A percentile compares a stretch with the other conserved stretches of the same genome.
Evolutionary conservation across 306 rosid genomes (phyloP).

Genomic region (Cicer pinnatifidum): DNA sequence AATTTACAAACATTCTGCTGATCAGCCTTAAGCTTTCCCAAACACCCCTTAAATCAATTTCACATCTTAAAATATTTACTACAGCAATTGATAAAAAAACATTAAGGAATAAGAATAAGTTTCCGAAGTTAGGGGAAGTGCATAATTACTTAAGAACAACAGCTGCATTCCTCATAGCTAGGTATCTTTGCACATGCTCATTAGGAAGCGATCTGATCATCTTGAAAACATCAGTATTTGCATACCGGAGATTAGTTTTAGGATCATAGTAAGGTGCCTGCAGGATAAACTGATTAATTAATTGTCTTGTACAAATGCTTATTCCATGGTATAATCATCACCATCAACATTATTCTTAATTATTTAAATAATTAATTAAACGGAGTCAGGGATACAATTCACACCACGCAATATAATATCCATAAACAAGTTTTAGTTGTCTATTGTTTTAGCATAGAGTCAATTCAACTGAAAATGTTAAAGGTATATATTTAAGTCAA

Average conservation of each 20-base stretch:
- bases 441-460: slow-evolving; percentile 1
- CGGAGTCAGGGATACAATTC: slow-evolving; percentile 4
- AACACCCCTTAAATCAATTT: slow-evolving; percentile 1
- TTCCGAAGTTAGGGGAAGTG: not conserved
- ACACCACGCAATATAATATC: not conserved
- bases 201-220: slow-evolving; percentile 77
- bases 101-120: not conserved
- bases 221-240: slow-evolving; percentile 85
- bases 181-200: slow-evolving; percentile 84
- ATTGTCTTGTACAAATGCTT: slow-evolving; percentile 4
- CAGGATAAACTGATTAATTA: slow-evolving; percentile 40
- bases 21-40: not conserved
- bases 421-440: slow-evolving; percentile 3
- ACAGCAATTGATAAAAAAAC: not conserved
- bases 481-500: not conserved
- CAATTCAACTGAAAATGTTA: not conserved
- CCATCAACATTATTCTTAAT: not conserved
- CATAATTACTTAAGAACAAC: slow-evolving; percentile 70
- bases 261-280: slow-evolving; percentile 97
- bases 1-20: slow-evolving; percentile 1
- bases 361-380: slow-evolving; percentile 14
- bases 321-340: slow-evolving; percentile 2
- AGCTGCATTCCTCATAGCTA: slow-evolving; percentile 82
- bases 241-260: slow-evolving; percentile 83
- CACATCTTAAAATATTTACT: slow-evolving; percentile 14